phyloP scores from a whole-genome alignment of 208 protist species.

The Novymonas esmeraldas region DNA sequence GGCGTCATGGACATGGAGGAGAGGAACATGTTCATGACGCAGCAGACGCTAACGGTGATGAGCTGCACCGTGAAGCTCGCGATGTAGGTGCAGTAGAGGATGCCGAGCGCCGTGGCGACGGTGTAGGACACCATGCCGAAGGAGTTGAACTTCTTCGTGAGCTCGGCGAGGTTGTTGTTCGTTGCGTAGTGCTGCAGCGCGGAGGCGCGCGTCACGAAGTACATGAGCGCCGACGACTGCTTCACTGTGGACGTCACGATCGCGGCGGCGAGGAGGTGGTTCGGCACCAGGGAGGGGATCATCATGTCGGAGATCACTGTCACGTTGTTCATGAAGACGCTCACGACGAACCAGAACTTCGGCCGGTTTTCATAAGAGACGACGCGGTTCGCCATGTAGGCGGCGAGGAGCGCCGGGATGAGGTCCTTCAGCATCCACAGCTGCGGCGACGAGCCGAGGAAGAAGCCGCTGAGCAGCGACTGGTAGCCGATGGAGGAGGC shows the following conservation, averaged over 20 bases:
- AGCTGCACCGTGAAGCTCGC: conserved; percentile 76
- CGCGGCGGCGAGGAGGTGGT: conserved; percentile 71
- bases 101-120: conserved; percentile 69
- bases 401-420: conserved; percentile 64
- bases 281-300: conserved; percentile 59
- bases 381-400: conserved; percentile 84
- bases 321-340: conserved; percentile 77
- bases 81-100: conserved; percentile 70
- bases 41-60: conserved; percentile 67
- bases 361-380: conserved; percentile 88
- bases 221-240: conserved; percentile 86
- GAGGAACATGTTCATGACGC: conserved; percentile 60
- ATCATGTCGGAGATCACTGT: conserved; percentile 85
- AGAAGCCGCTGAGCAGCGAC: conserved; percentile 84
- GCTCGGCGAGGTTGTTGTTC: conserved; percentile 79
- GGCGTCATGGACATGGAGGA: conserved; percentile 67
- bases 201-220: conserved; percentile 74
- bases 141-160: conserved; percentile 91
- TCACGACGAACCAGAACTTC: conserved; percentile 90
- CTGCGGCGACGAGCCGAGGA: conserved; percentile 75
- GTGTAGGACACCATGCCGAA: conserved; percentile 87
- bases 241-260: conserved; percentile 79
- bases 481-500: conserved; percentile 86
- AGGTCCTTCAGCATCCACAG: conserved; percentile 91
- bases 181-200: conserved; percentile 86